Percentiles rank a stretch among this genome's conserved stretches.
Conservation (phyloP, 768 basidiomycete genomes). For the Rhizopogon vulgaris region DNA sequence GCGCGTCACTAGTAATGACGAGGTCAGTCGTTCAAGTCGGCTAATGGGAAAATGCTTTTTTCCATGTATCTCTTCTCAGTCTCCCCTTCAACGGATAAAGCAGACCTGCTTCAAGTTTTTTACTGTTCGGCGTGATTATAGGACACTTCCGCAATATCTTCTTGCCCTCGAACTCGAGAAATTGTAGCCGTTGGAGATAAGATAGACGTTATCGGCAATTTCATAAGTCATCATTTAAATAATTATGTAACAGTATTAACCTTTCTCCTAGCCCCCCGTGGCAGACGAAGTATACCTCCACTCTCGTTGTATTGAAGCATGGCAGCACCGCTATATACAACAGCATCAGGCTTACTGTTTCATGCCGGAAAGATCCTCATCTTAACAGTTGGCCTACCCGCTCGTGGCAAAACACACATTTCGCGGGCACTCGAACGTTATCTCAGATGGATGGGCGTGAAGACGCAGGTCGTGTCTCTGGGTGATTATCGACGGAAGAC, state of each 20-base stretch:
- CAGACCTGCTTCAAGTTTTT: too few species aligned
- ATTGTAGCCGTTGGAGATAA: not conserved
- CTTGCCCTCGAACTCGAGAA: too few species aligned
- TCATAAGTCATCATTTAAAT: too few species aligned
- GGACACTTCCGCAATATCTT: too few species aligned
- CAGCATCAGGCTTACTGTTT: slow-evolving; percentile 78
- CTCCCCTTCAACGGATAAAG: too few species aligned
- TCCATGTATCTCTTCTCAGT: too few species aligned
- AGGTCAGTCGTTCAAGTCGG: slow-evolving; percentile 38
- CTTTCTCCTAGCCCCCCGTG: not conserved
- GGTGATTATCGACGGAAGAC: slow-evolving; percentile 93
- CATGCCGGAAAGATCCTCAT: slow-evolving; percentile 96
- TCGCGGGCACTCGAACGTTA: slow-evolving; percentile 95
- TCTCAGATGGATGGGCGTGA: slow-evolving; percentile 96
- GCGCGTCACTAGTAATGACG: slow-evolving; percentile 45
- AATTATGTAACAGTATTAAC: too few species aligned
- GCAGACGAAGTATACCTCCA: not conserved
- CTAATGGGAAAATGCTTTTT: slow-evolving; percentile 30
- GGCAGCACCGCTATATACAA: slow-evolving; percentile 96
- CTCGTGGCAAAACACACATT: slow-evolving; percentile 95
- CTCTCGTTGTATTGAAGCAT: slow-evolving; percentile 31
- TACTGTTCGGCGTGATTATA: too few species aligned
- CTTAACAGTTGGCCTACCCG: slow-evolving; percentile 88
- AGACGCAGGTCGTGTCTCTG: slow-evolving; percentile 89
- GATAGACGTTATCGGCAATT: not conserved